Percentiles rank a stretch among this genome's conserved stretches.
These are phyloP conservation scores for Auriscalpium orientale DNA, from an alignment of 768 basidiomycete genomes.

Conservation along the genomic window DNA sequence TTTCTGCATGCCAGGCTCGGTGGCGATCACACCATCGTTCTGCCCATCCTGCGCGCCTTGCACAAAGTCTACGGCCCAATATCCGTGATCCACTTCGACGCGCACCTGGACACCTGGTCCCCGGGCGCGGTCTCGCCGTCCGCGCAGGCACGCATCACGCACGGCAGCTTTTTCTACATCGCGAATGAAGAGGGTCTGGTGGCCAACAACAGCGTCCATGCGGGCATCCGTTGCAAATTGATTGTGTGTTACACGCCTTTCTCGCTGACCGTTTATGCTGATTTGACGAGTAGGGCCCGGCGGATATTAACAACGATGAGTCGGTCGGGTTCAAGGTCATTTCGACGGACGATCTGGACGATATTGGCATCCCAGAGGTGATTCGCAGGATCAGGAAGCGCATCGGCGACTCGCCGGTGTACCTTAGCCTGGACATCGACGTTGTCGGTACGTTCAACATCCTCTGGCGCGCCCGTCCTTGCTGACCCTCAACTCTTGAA, in stretches of 20 bases:
- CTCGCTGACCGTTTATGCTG: background rate
- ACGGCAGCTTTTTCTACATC: conserved; percentile 81
- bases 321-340: conserved; percentile 75
- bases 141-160: conserved; percentile 63
- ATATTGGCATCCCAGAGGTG: conserved; percentile 64
- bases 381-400: conserved; percentile 61
- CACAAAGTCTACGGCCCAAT: conserved; percentile 75
- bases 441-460: conserved; percentile 48
- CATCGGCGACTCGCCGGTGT: conserved; percentile 69
- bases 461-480: too few relatives aligned
- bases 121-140: conserved; percentile 30
- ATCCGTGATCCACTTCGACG: conserved; percentile 81
- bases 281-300: conserved; percentile 36
- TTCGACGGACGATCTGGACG: conserved; percentile 77
- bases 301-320: conserved; percentile 62
- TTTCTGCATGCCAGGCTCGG: conserved; percentile 34
- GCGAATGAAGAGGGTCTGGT: conserved; percentile 75
- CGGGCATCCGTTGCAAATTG: conserved; percentile 77
- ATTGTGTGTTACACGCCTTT: conserved; percentile 26
- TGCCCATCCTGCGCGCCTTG: conserved; percentile 77
- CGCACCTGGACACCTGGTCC: conserved; percentile 62
- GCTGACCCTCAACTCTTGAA: conserved; percentile 1
- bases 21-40: conserved; percentile 84
- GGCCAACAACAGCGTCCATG: conserved; percentile 70
- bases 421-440: conserved; percentile 79